These are phyloP conservation scores for Neonothopanus nambi DNA, from an alignment of 1,284 basidiomycete genomes.

Conservation along the genomic window DNA sequence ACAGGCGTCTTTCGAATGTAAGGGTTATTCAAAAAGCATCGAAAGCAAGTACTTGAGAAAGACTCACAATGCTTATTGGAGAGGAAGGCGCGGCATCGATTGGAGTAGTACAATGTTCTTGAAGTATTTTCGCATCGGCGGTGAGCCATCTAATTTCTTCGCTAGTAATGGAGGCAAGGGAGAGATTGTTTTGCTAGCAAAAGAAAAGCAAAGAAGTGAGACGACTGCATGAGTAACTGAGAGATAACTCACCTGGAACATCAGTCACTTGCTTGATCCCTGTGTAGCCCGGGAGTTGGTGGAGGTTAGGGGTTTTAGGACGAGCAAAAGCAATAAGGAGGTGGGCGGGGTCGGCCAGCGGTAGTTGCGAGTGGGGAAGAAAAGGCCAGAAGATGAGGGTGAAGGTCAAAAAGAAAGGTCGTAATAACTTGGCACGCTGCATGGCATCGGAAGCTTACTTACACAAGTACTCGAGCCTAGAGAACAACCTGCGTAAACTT, in stretches of 20 bases:
- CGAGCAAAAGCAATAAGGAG: slow-evolving; percentile 20
- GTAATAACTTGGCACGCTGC: slow-evolving; percentile 10
- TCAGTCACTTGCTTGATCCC: slow-evolving; percentile 14
- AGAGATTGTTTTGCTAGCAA: slow-evolving; percentile 29
- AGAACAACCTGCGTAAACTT: slow-evolving; percentile 10
- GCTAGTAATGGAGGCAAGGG: slow-evolving; percentile 34
- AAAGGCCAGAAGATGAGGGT: background rate
- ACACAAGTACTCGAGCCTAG: slow-evolving; percentile 3
- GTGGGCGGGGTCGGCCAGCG: slow-evolving; percentile 17
- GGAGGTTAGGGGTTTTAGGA: slow-evolving; percentile 22
- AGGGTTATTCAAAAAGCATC: background rate
- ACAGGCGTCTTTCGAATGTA: slow-evolving; percentile 2
- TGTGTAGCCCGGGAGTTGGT: slow-evolving; percentile 12
- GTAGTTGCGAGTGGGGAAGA: slow-evolving; percentile 9
- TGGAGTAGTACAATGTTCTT: slow-evolving; percentile 6
- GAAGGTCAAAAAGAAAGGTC: slow-evolving; percentile 19
- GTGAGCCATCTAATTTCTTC: slow-evolving; percentile 49
- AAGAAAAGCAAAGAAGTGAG: slow-evolving; percentile 16
- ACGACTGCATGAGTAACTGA: slow-evolving; percentile 17
- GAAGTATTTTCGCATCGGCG: slow-evolving; percentile 33
- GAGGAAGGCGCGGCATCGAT: background rate
- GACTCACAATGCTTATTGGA: slow-evolving; percentile 8
- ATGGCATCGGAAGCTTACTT: background rate
- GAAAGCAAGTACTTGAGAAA: background rate
- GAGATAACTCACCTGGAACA: slow-evolving; percentile 28